A percentile compares a stretch with the other conserved stretches of the same genome.
These are phyloP conservation scores for Spirogloea muscicola DNA, from an alignment of 139 green algal genomes.

Conservation along the genomic window DNA sequence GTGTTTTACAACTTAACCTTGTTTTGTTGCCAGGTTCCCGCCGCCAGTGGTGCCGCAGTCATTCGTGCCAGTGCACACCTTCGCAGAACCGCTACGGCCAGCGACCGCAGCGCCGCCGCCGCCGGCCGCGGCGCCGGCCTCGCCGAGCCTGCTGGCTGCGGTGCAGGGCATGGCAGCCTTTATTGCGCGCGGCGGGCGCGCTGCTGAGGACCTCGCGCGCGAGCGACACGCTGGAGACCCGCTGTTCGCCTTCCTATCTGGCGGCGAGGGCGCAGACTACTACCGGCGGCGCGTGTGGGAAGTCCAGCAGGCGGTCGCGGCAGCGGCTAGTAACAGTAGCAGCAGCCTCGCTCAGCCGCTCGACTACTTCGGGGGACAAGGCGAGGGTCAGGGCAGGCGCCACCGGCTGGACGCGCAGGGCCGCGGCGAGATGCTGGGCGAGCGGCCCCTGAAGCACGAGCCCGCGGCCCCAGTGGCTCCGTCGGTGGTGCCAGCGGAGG, in stretches of 20 bases:
- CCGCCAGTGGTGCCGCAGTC: conserved; percentile 2
- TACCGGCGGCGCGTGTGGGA: conserved; percentile 31
- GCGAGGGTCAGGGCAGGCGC: background rate
- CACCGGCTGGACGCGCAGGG: conserved; percentile 5
- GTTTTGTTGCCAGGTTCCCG: conserved; percentile 24
- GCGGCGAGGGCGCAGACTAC: conserved; percentile 21
- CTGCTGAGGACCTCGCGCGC: conserved; percentile 5
- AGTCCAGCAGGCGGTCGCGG: conserved; percentile 7
- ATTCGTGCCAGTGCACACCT: conserved; percentile 18
- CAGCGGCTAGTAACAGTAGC: no score
- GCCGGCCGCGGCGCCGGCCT: background rate
- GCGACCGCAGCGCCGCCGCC: background rate
- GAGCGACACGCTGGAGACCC: conserved; percentile 12
- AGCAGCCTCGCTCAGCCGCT: no score
- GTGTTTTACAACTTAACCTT: no score
- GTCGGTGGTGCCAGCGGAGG: conserved; percentile 4
- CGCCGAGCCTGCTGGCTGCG: background rate
- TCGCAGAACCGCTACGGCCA: background rate
- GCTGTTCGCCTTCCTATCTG: conserved; percentile 20
- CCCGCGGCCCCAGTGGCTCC: background rate
- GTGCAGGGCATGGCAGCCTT: conserved; percentile 28
- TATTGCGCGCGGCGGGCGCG: conserved; percentile 14
- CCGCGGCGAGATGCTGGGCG: conserved; percentile 20
- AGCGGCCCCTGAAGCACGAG: conserved; percentile 5
- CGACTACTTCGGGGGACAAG: conserved; percentile 6